phyloP scores from a whole-genome alignment of 2,329 filamentous ascomycete species.

The Aureobasidium zeae region DNA sequence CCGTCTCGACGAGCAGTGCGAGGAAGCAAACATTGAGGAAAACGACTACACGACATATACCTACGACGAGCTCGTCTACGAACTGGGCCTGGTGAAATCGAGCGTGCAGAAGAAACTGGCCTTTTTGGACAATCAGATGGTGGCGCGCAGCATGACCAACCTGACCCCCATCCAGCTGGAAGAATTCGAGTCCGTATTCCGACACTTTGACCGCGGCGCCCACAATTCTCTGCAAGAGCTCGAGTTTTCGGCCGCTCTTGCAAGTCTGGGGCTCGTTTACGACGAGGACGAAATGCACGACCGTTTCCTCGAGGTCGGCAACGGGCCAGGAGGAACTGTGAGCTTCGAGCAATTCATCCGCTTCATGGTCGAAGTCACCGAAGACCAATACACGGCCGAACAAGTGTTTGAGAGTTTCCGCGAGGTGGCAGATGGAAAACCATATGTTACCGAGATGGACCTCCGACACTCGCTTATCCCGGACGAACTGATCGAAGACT shows the following conservation, averaged over 20 bases:
- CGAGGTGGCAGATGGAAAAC: conserved; percentile 96
- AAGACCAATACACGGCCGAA: conserved; percentile 97
- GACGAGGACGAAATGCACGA: conserved; percentile 98
- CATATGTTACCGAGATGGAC: conserved; percentile 97
- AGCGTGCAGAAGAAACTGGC: conserved; percentile 93
- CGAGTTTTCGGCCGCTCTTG: conserved; percentile 90
- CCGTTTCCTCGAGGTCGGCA: conserved; percentile 81
- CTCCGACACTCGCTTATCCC: conserved; percentile 89
- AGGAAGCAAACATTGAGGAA: conserved; percentile 96
- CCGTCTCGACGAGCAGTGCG: conserved; percentile 76
- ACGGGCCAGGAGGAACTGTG: conserved; percentile 61
- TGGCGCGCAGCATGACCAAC: conserved; percentile 97
- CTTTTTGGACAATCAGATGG: conserved; percentile 97
- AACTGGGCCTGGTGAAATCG: conserved; percentile 80
- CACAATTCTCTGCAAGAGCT: conserved; percentile 85
- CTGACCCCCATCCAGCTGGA: conserved; percentile 95
- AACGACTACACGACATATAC: conserved; percentile 99
- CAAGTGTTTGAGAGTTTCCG: conserved; percentile 97
- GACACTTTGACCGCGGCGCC: conserved; percentile 91
- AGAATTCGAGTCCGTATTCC: conserved; percentile 96
- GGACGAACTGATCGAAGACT: conserved; percentile 91
- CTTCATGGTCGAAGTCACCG: conserved; percentile 98
- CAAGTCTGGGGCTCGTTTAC: conserved; percentile 90
- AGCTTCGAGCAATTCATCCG: conserved; percentile 98
- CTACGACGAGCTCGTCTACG: conserved; percentile 91